These are phyloP conservation scores for Talaromyces ruber DNA, from an alignment of 495 filamentous ascomycete species.

Conservation along the genomic window DNA sequence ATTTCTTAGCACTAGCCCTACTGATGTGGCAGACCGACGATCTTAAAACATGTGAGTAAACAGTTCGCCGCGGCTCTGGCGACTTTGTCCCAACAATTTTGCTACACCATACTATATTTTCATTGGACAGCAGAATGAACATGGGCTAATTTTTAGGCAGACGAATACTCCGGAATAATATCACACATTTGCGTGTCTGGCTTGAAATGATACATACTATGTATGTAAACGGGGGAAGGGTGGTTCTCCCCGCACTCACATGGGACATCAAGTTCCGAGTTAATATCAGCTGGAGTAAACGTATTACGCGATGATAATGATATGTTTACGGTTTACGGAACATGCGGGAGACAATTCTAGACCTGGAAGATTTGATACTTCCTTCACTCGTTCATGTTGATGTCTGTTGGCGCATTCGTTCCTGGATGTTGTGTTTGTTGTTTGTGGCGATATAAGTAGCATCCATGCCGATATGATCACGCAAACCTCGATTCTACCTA, in stretches of 20 bases:
- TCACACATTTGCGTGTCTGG: background rate
- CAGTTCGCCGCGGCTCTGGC: slow-evolving; percentile 1
- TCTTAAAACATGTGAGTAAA: background rate
- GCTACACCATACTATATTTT: background rate
- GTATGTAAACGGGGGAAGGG: background rate
- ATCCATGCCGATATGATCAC: too few species aligned
- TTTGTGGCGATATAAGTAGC: too few species aligned
- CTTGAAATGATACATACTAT: too few species aligned
- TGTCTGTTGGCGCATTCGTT: too few species aligned
- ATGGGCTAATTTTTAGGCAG: background rate
- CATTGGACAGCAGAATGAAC: background rate
- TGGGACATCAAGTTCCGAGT: background rate
- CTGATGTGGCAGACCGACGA: background rate
- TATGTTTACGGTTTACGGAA: too few species aligned
- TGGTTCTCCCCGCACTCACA: slow-evolving; percentile 2
- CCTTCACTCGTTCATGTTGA: too few species aligned
- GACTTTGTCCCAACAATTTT: background rate
- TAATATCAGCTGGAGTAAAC: too few species aligned
- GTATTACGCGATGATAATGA: too few species aligned
- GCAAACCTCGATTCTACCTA: too few species aligned
- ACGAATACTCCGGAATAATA: slow-evolving; percentile 1
- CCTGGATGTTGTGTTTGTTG: too few species aligned
- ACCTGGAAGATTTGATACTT: too few species aligned
- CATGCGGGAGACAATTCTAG: too few species aligned
- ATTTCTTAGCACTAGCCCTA: background rate